Conservation (phyloP, 805 yeast species). For the Saccharomyces jurei region DNA sequence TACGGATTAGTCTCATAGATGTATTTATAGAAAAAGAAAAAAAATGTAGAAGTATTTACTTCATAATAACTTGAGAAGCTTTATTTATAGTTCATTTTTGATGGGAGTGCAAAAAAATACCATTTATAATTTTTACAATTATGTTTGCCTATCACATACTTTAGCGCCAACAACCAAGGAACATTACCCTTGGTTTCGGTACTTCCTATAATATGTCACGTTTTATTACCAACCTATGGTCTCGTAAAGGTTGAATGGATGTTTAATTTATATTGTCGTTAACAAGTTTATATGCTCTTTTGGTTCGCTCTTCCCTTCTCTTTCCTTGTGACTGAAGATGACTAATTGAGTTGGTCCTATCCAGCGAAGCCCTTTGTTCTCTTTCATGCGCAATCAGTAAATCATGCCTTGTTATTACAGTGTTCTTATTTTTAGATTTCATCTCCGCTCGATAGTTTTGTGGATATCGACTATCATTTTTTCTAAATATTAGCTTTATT, state of each 20-base stretch:
- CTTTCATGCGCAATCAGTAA: conserved; percentile 2
- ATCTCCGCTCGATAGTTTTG: background rate
- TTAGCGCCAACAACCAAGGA: background rate
- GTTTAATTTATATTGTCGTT: background rate
- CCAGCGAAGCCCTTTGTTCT: background rate
- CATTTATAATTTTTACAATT: too few relatives aligned
- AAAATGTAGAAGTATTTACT: background rate
- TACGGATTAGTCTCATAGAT: background rate
- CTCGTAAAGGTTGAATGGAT: background rate
- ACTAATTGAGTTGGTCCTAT: background rate
- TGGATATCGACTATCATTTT: background rate
- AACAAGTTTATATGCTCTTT: background rate
- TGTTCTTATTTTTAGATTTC: background rate
- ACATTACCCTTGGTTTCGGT: background rate
- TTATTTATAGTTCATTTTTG: background rate
- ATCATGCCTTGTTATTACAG: conserved; percentile 1
- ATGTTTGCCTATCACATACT: background rate
- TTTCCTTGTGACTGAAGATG: background rate
- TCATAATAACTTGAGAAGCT: background rate
- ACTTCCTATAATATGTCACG: background rate
- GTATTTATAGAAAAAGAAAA: background rate
- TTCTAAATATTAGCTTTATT: background rate
- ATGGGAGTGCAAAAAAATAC: background rate
- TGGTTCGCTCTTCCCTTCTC: background rate
- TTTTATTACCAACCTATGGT: background rate